Evolutionary conservation across 2,329 filamentous ascomycete species (phyloP).

Genomic region (Ascochyta viciae-villosae): DNA sequence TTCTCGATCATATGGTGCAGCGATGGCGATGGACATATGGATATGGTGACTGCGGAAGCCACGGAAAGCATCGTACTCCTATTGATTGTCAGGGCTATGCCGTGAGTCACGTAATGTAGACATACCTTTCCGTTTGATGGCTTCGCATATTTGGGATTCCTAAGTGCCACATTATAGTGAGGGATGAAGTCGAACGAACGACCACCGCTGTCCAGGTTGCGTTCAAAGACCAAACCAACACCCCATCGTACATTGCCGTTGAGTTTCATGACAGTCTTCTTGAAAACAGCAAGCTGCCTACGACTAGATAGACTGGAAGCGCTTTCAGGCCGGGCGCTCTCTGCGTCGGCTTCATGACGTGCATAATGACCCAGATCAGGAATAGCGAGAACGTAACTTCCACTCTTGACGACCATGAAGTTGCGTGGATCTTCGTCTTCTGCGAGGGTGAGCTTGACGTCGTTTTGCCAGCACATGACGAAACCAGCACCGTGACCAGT

Average conservation of each 20-base stretch:
- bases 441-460: slow-evolving; percentile 87
- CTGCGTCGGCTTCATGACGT: slow-evolving; percentile 64
- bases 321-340: slow-evolving; percentile 58
- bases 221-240: slow-evolving; percentile 90
- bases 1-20: slow-evolving; percentile 84
- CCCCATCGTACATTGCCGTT: slow-evolving; percentile 96
- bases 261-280: slow-evolving; percentile 98
- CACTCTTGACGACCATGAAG: slow-evolving; percentile 95
- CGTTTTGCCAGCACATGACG: slow-evolving; percentile 97
- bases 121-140: slow-evolving; percentile 56
- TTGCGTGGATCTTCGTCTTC: slow-evolving; percentile 85
- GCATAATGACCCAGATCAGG: slow-evolving; percentile 93
- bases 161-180: slow-evolving; percentile 89
- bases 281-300: slow-evolving; percentile 83
- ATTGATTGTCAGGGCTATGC: slow-evolving; percentile 27
- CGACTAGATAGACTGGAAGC: slow-evolving; percentile 68
- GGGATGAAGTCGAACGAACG: slow-evolving; percentile 89
- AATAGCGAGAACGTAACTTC: slow-evolving; percentile 91
- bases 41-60: slow-evolving; percentile 98
- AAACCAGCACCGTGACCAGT: slow-evolving; percentile 94
- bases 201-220: slow-evolving; percentile 72
- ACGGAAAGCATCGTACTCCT: slow-evolving; percentile 86
- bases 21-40: slow-evolving; percentile 89
- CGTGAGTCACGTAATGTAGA: neutral
- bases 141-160: slow-evolving; percentile 77